Percentiles rank a stretch among this genome's conserved stretches.
Evolutionary conservation across 2,329 filamentous ascomycete species (phyloP).

Genomic region (Aspergillus felis): DNA sequence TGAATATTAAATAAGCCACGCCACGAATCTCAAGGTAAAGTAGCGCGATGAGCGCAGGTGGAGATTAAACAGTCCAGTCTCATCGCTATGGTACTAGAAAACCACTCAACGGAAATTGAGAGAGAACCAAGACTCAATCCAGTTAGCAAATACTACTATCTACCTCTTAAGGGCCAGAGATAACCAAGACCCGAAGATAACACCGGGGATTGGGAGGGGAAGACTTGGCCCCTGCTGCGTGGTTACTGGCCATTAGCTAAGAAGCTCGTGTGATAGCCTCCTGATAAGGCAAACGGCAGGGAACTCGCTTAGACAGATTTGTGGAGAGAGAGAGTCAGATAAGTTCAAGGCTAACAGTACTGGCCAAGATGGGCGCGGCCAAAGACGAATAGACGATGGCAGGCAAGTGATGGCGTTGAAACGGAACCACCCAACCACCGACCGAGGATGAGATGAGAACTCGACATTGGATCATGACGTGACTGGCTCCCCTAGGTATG

Average conservation of each 20-base stretch:
- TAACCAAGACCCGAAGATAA: background rate
- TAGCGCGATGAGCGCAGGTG: background rate
- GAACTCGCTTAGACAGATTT: background rate
- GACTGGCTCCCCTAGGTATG: background rate
- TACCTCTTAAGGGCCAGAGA: background rate
- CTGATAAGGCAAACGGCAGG: background rate
- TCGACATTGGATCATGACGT: background rate
- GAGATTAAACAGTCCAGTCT: background rate
- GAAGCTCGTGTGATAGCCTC: background rate
- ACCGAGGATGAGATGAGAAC: background rate
- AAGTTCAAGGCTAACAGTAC: background rate
- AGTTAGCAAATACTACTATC: background rate
- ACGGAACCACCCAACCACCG: background rate
- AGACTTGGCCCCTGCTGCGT: background rate
- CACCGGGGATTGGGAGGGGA: background rate
- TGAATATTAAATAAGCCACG: background rate
- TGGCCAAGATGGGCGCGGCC: background rate
- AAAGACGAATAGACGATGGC: background rate
- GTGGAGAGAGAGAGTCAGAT: background rate
- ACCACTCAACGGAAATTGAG: background rate
- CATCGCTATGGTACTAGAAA: no score
- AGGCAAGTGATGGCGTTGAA: background rate
- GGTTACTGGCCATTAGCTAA: background rate
- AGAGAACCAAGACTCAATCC: background rate
- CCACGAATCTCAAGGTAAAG: background rate